Evolutionary conservation across 2,329 filamentous ascomycete species (phyloP), one percentile per base, ranked within the genome.

Genomic region (Microdochium bolleyi): DNA sequence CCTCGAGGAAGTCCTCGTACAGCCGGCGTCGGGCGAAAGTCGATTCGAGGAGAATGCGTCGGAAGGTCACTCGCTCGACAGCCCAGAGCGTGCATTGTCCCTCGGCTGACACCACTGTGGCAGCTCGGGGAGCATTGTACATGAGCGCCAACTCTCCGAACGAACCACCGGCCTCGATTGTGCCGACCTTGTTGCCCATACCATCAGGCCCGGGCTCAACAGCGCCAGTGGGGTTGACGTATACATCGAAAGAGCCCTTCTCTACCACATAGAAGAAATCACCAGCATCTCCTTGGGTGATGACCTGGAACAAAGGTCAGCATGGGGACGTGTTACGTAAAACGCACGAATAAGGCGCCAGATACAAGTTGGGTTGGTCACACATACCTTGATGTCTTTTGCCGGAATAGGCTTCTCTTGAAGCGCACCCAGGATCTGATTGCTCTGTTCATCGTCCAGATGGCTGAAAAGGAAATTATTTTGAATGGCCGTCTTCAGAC

Each of bases 221-320:
- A 41, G 83, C 75, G 55, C 94, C 92, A 10, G 79, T 79, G 13
- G 79, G 69, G 68, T 96, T 92, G 70, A 97, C 92, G 65, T 94
- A 89, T 53, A 97, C 87, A 62, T 96, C 90, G 64, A 97, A 97
- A 22, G 79, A 78, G 41, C 94, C 94, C 58, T 86, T 88, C 69
- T 99, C 94, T 19, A 97, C 91, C 24, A 99, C 85, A 69, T 99
- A 99, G 73, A 99, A 99, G 75, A 88, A 97, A 71, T 99, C 94
- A 46, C 94, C 94, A 1, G 92, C 87, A 64, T 97, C 94, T 52
- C 94, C 94, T 74, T 99, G 94, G 50, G 85, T 87, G 60, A 99
- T 97, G 54, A 99, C 90, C 79, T 96, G 79, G 44, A 50, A 38
- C n/a, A 38, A 1, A 9, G 56, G 63, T 69, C 53, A 71, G 58